Evolutionary conservation across 345 rosid genomes (phyloP), one percentile per base, ranked within the genome.

Genomic region (Anastatica hierochuntica): DNA sequence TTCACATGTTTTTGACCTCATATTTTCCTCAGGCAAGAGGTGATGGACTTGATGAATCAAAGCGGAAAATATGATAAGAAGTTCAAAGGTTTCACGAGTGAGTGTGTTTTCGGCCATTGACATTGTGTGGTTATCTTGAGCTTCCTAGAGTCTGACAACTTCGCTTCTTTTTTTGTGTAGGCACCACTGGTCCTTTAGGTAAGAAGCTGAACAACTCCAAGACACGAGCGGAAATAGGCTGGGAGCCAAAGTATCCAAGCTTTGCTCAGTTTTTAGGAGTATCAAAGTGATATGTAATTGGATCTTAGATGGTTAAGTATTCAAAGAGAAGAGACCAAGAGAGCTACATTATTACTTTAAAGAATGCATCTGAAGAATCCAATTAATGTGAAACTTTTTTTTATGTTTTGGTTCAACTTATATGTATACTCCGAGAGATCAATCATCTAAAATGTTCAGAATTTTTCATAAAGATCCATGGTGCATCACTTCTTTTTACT

Each of bases 211-310:
- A 81, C 85, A 92, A 88, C 77, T 64, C 84, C 0, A 68, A 52
- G 63, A 92, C 98, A 60, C 77, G 84, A 5, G 56, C 69, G 1
- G 95, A 84, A 47, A 59, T 92, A 31, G 95, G 79, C 36, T 88
- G 98, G 98, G 88, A 92, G 67, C 96, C 96, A 1, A 81, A 81
- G 66, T 76, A 83, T 63, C 78, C 77, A 12, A 88, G 95, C 77
- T 92, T 92, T 57, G 82, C 86, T 49, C 75, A 76, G 2, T 92
- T 81, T 74, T 72, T 92, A 8, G 90, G 88, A 53, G 64, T 79
- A 10, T 55, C 71, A 0, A 73, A 71, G 14, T 80, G 70, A 74
- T 62, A 17, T 27, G 0, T 26, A 33, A 42, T 30, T 49, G 40
- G 38, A 51, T 39, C 4, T 3, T 39, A 11, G 57, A 20, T 40